Base-by-base conservation (phyloP, 2,329 filamentous ascomycete genomes). In the Aspergillus alliaceus region DNA sequence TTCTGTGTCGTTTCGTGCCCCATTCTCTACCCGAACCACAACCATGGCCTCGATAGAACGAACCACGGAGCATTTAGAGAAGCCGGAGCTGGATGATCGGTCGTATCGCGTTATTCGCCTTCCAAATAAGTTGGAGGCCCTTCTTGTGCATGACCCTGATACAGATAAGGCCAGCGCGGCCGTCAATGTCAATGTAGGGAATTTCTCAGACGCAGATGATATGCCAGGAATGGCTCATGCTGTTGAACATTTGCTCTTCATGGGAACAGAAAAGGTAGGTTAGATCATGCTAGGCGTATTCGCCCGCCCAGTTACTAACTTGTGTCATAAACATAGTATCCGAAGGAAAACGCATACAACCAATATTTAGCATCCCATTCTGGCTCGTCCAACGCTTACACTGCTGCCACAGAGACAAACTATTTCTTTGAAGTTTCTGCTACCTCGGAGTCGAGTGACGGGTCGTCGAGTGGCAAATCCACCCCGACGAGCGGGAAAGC, bases 121-220 rank as follows among this genome's bases (percentile, higher is more conserved):
- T 53, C 80, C 85, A 47, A 99, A 99, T 75, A 83, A 93, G 73
- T 84, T 99, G 15, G 93, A 99, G 80, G 93, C 87, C 7, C 82
- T 99, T 18, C 79, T 99, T 50, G 95, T 98, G 55, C 93, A 98
- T 72, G 95, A 99, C 77, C 85, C 90, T 1, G 89, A 96, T 61
- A 96, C 95, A 7, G 95, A 99, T 81, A 98, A 98, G 82, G 93
- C 95, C 62, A 96, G 92, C 69, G 95, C 93, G 9, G 90, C 93
- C 51, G 86, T 98, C 70, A 95, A 98, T 72, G 93, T 98, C 71
- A 93, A 96, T 74, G 93, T 97, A 34, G 95, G 95, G 60, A 96
- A 91, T 75, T 97, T 97, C 79, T 96, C 90, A 71, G 95, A 99
- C 70, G 86, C 90, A 63, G 85, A 89, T 63, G 90, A 92, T 66